Percentiles rank a stretch among this genome's conserved stretches.
Conservation (phyloP, 148 eudicot species). For the Diospyros lotus region DNA sequence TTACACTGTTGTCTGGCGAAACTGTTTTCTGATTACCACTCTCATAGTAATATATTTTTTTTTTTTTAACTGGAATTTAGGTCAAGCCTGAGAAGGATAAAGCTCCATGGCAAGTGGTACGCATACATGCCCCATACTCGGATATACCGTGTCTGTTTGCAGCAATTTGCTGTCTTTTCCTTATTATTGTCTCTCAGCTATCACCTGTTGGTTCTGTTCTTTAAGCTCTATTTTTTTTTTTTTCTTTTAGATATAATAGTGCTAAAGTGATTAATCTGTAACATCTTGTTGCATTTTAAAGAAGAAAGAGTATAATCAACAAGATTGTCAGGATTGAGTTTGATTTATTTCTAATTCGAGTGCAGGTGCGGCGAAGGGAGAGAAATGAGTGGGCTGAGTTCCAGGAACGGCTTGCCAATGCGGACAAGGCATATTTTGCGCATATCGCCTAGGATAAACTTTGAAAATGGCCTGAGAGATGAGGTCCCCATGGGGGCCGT, state of each 20-base stretch:
- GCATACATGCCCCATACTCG: not conserved
- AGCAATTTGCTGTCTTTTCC: not conserved
- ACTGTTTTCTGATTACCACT: no score
- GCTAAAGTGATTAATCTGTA: not conserved
- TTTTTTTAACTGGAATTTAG: constrained; percentile 33
- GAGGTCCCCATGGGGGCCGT: no score
- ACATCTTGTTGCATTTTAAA: not conserved
- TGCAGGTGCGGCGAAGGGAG: constrained; percentile 80
- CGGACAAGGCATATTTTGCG: constrained; percentile 64
- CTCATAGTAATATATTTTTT: not conserved
- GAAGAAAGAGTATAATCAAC: no score
- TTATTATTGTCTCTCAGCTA: not conserved
- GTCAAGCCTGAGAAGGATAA: constrained; percentile 71
- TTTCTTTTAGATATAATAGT: no score
- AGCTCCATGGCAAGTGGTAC: constrained; percentile 95
- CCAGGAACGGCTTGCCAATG: constrained; percentile 70
- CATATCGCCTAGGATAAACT: constrained; percentile 31
- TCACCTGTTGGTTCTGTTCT: no score
- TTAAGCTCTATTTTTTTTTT: not conserved
- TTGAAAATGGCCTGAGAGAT: not conserved
- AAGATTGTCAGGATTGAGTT: not conserved
- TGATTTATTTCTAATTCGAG: not conserved
- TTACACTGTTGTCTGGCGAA: no score
- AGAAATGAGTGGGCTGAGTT: constrained; percentile 78
- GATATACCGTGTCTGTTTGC: not conserved